Percentiles rank a stretch among this genome's conserved stretches.
These are phyloP conservation scores for Gilbertella persicaria DNA, from an alignment of 371 early-diverging fungal species.

Conservation along the genomic window DNA sequence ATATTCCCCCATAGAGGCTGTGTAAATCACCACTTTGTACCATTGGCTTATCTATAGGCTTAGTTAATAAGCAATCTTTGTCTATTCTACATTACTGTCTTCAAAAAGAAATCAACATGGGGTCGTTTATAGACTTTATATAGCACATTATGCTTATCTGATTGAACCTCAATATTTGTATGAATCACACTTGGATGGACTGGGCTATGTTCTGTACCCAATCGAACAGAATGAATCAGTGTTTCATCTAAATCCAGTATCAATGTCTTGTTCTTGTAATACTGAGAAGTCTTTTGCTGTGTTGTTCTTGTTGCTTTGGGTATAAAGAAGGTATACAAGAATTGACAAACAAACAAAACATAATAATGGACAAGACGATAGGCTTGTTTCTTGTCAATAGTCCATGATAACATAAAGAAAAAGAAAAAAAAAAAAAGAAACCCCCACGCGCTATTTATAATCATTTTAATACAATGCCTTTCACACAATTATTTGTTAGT, in stretches of 20 bases:
- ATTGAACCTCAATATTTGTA: constrained; percentile 80
- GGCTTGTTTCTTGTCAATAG: too few species aligned
- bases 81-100: constrained; percentile 57
- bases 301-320: background rate
- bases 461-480: constrained; percentile 19
- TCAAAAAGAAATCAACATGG: constrained; percentile 89
- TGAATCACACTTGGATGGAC: constrained; percentile 26
- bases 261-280: constrained; percentile 72
- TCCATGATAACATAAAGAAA: too few species aligned
- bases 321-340: too few species aligned
- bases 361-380: too few species aligned
- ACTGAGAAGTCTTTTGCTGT: constrained; percentile 2
- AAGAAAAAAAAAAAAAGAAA: too few species aligned
- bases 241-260: constrained; percentile 97
- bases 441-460: background rate
- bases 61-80: background rate
- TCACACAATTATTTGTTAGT: constrained; percentile 30
- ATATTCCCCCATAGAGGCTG: constrained; percentile 96
- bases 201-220: constrained; percentile 23
- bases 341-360: too few species aligned
- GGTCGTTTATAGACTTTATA: constrained; percentile 96
- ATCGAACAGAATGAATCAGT: constrained; percentile 82
- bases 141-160: constrained; percentile 84
- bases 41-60: constrained; percentile 77
- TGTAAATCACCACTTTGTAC: constrained; percentile 97